Evolutionary conservation across 371 early-diverging fungal species (phyloP).

Genomic region (Rhizomucor miehei): DNA sequence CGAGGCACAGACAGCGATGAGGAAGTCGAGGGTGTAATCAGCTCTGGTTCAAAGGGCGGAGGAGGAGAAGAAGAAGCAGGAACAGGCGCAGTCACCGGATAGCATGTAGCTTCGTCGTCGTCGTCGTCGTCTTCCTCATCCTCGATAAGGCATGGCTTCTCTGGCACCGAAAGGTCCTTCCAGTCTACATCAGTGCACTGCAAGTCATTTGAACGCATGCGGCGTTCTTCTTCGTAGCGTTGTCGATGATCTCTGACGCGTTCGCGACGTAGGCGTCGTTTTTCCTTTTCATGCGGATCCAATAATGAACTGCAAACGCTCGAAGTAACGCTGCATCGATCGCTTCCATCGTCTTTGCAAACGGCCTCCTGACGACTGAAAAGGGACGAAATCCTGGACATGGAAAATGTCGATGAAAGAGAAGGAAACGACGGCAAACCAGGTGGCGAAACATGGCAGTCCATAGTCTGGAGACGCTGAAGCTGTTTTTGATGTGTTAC

Average conservation of each 20-base stretch:
- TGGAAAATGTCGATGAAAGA: slow-evolving; percentile 19
- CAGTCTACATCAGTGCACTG: background rate
- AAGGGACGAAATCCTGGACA: slow-evolving; percentile 33
- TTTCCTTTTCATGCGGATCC: slow-evolving; percentile 2
- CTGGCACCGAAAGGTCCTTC: background rate
- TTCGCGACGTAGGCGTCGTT: slow-evolving; percentile 17
- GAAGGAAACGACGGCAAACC: background rate
- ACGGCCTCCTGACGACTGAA: slow-evolving; percentile 18
- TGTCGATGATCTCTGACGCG: slow-evolving; percentile 16
- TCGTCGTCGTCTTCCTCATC: slow-evolving; percentile 1
- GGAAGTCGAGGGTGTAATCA: background rate
- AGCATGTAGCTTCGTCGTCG: slow-evolving; percentile 1
- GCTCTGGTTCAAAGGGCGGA: background rate
- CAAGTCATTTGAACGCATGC: background rate
- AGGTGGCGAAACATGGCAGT: background rate
- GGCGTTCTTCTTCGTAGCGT: slow-evolving; percentile 8
- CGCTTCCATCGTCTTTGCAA: slow-evolving; percentile 4
- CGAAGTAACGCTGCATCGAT: slow-evolving; percentile 5
- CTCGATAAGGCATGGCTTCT: too few species aligned
- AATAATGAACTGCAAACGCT: slow-evolving; percentile 1
- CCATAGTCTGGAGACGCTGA: slow-evolving; percentile 6
- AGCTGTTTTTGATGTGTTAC: slow-evolving; percentile 14
- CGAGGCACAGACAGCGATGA: background rate
- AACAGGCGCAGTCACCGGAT: background rate
- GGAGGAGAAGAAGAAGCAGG: background rate